Evolutionary conservation across 1,139 yeast species (phyloP).

Genomic region (Candida sp.): DNA sequence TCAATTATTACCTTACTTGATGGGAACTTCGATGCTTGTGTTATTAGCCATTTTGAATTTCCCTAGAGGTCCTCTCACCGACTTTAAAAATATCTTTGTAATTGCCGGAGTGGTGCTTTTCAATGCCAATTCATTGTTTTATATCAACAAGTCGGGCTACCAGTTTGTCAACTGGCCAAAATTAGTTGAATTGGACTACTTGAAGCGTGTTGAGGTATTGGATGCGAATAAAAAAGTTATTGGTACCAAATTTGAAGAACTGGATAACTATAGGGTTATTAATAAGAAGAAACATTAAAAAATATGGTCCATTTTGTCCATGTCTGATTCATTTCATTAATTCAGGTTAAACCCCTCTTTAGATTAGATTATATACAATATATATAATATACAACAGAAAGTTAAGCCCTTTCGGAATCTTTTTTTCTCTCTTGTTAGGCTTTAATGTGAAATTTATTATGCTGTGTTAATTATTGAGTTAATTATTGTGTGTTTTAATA

Average conservation of each 20-base stretch:
- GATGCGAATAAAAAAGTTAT: constrained; percentile 32
- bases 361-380: too few relatives aligned
- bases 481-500: too few relatives aligned
- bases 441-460: too few relatives aligned
- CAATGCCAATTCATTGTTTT: constrained; percentile 35
- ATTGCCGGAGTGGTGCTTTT: constrained; percentile 57
- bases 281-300: constrained; percentile 26
- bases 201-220: constrained; percentile 29
- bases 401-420: background rate
- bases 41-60: constrained; percentile 66
- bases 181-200: constrained; percentile 42
- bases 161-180: constrained; percentile 97
- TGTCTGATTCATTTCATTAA: too few relatives aligned
- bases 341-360: too few relatives aligned
- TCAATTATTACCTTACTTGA: constrained; percentile 75
- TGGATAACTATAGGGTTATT: constrained; percentile 29
- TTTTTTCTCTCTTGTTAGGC: too few relatives aligned
- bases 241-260: constrained; percentile 37
- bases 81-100: constrained; percentile 57
- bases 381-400: background rate
- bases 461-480: too few relatives aligned
- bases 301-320: too few relatives aligned
- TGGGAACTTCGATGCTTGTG: constrained; percentile 70
- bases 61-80: constrained; percentile 61
- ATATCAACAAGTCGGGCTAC: constrained; percentile 55